These are phyloP conservation scores for Arthrinium puccinioides DNA, from an alignment of 2,329 filamentous ascomycete species.

Conservation along the genomic window DNA sequence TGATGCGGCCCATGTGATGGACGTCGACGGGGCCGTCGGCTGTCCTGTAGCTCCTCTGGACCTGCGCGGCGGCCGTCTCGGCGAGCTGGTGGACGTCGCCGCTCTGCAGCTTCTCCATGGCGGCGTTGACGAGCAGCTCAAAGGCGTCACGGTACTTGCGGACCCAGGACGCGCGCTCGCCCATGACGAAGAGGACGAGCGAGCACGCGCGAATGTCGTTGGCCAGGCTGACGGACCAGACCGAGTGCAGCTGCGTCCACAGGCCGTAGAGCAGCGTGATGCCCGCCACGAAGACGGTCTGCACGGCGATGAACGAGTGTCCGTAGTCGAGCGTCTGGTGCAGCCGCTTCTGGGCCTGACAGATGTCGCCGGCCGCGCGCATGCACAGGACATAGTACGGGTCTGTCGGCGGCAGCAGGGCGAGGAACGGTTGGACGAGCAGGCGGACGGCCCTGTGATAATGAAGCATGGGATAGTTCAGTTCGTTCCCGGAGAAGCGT, in stretches of 20 bases:
- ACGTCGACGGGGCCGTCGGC: background rate
- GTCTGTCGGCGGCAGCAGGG: constrained; percentile 34
- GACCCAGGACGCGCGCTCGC: constrained; percentile 39
- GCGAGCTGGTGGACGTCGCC: constrained; percentile 16
- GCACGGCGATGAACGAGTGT: constrained; percentile 34
- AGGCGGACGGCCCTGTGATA: constrained; percentile 42
- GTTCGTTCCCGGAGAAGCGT: constrained; percentile 26
- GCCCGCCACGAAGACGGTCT: constrained; percentile 34
- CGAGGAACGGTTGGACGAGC: constrained; percentile 42
- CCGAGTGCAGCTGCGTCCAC: constrained; percentile 33
- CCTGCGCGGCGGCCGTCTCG: constrained; percentile 1
- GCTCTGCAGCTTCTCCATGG: constrained; percentile 36
- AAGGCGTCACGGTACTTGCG: constrained; percentile 40
- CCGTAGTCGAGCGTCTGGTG: constrained; percentile 32
- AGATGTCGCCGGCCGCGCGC: constrained; percentile 30
- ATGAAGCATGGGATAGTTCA: constrained; percentile 40
- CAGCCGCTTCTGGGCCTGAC: constrained; percentile 33
- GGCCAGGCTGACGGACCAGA: constrained; percentile 40
- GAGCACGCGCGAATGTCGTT: constrained; percentile 42
- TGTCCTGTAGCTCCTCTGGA: background rate
- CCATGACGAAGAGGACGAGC: constrained; percentile 40
- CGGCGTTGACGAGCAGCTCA: constrained; percentile 35
- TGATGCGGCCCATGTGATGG: background rate
- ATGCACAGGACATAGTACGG: constrained; percentile 37
- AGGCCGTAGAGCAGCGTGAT: constrained; percentile 30